A percentile compares a stretch with the other conserved stretches of the same genome.
Evolutionary conservation across 1,284 basidiomycete species (phyloP).

Genomic region (Rhodotorula glutinis): DNA sequence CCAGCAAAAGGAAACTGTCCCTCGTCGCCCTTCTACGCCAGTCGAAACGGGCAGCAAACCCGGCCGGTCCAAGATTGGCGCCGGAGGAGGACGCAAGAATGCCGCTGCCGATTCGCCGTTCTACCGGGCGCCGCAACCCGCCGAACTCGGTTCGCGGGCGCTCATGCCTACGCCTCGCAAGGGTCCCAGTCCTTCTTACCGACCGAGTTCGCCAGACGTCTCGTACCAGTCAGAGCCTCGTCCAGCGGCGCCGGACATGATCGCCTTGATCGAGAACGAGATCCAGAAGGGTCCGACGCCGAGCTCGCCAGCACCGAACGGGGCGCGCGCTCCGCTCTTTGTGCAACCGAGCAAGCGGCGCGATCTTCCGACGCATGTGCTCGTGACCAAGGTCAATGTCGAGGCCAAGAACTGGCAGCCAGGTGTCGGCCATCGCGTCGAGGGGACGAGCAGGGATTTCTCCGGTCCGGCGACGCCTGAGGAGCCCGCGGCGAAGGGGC

Average conservation of each 20-base stretch:
- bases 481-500: too few relatives aligned
- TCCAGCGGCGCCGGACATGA: background rate
- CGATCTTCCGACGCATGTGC: slow-evolving; percentile 34
- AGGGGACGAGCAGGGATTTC: slow-evolving; percentile 28
- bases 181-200: background rate
- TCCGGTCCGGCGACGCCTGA: background rate
- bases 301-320: too few relatives aligned
- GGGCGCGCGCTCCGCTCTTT: slow-evolving; percentile 2
- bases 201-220: background rate
- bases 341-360: slow-evolving; percentile 5
- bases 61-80: slow-evolving; percentile 15
- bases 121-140: slow-evolving; percentile 10
- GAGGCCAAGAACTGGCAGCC: slow-evolving; percentile 32
- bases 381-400: slow-evolving; percentile 39
- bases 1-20: background rate
- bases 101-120: background rate
- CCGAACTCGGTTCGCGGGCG: background rate
- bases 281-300: too few relatives aligned
- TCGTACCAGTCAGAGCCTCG: background rate
- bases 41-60: slow-evolving; percentile 23
- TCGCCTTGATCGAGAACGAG: too few relatives aligned
- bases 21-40: background rate
- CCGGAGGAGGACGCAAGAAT: background rate
- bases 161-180: background rate
- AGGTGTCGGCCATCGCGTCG: slow-evolving; percentile 15